phyloP scores from a whole-genome alignment of 345 rosid genomes.

The Rhodamnia argentea region DNA sequence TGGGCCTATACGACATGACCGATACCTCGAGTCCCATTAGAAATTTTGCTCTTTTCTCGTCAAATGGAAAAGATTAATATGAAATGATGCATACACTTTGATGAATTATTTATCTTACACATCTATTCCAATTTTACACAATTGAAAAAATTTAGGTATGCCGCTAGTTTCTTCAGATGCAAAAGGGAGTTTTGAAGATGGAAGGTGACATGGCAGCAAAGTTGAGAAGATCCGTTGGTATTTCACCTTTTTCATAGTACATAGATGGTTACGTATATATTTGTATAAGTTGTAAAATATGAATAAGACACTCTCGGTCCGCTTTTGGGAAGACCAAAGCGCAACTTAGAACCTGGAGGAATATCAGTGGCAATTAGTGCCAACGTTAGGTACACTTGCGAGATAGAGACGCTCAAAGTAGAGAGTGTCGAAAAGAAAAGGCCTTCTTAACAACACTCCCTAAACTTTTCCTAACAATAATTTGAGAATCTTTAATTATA shows the following conservation, averaged over 20 bases:
- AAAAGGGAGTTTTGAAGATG: not conserved
- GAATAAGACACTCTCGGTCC: not conserved
- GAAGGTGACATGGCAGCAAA: not conserved
- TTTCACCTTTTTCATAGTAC: not conserved
- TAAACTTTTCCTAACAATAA: not conserved
- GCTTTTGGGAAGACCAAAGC: not conserved
- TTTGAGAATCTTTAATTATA: not conserved
- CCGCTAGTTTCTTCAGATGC: not conserved
- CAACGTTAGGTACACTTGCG: not conserved
- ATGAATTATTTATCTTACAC: not conserved
- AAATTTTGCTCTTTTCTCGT: not conserved
- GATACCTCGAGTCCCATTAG: too few species aligned
- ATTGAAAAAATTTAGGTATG: not conserved
- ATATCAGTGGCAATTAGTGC: not conserved
- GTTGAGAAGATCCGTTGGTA: too few species aligned
- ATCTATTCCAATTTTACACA: not conserved
- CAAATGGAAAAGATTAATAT: not conserved
- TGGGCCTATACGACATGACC: too few species aligned
- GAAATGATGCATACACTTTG: not conserved
- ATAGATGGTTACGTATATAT: not conserved
- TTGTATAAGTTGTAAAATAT: not conserved
- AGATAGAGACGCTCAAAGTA: not conserved
- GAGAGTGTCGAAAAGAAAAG: not conserved
- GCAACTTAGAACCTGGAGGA: not conserved
- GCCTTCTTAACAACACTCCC: not conserved